These are phyloP conservation scores for Pisolithus marmoratus DNA, from an alignment of 768 basidiomycete species.

Conservation along the genomic window DNA sequence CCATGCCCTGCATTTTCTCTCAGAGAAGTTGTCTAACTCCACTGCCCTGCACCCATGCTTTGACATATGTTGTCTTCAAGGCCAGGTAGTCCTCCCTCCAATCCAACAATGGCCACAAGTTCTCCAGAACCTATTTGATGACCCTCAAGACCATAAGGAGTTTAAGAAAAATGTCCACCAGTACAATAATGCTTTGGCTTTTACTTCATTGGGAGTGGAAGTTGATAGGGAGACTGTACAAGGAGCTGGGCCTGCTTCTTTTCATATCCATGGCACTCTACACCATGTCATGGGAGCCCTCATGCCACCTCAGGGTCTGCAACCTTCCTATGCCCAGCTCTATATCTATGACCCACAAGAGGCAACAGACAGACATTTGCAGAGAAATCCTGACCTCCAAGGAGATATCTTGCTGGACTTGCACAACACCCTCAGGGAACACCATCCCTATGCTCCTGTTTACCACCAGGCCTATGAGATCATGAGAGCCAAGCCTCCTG, in stretches of 20 bases:
- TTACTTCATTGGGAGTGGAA: slow-evolving; percentile 33
- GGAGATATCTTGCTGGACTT: too few relatives aligned
- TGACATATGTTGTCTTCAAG: slow-evolving; percentile 25
- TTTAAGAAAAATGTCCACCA: slow-evolving; percentile 31
- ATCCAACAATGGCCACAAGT: slow-evolving; percentile 8
- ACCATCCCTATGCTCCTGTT: too few relatives aligned
- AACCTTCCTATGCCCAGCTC: slow-evolving; percentile 34
- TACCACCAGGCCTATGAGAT: too few relatives aligned
- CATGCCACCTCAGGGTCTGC: too few relatives aligned
- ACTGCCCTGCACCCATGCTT: neutral
- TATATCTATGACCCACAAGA: slow-evolving; percentile 25
- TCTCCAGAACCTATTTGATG: slow-evolving; percentile 4
- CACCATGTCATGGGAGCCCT: too few relatives aligned
- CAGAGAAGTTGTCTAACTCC: slow-evolving; percentile 6
- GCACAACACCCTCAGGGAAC: too few relatives aligned
- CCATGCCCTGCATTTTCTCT: slow-evolving; percentile 13
- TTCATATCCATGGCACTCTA: slow-evolving; percentile 28
- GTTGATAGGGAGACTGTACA: slow-evolving; percentile 18
- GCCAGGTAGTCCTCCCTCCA: slow-evolving; percentile 17
- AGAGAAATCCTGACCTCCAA: too few relatives aligned
- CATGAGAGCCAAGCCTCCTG: too few relatives aligned
- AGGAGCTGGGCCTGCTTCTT: slow-evolving; percentile 14
- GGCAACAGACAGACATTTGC: slow-evolving; percentile 16
- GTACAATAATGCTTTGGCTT: slow-evolving; percentile 36
- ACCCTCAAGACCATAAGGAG: too few relatives aligned